Percentiles rank a stretch among this genome's conserved stretches.
phyloP scores from a whole-genome alignment of 192 early-diverging fungal genomes.

The Gonapodya prolifera region DNA sequence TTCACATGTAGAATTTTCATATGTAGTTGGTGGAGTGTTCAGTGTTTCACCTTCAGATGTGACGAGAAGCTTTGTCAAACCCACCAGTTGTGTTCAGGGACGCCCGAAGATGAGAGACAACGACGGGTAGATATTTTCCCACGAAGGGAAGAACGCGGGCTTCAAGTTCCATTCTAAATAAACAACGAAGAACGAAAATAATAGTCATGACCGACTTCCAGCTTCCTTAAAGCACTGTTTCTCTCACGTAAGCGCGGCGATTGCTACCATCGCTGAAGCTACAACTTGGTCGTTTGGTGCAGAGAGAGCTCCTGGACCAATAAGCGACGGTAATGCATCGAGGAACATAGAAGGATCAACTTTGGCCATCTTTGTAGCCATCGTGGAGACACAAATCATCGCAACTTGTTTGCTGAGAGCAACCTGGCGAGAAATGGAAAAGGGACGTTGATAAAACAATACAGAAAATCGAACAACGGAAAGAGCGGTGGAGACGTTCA shows the following conservation, averaged over 20 bases:
- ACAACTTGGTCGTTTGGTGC: constrained; percentile 16
- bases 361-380: constrained; percentile 51
- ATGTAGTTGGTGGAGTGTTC: too few species aligned
- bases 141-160: constrained; percentile 63
- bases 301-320: constrained; percentile 28
- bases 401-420: constrained; percentile 58
- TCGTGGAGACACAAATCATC: constrained; percentile 62
- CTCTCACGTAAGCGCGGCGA: constrained; percentile 16
- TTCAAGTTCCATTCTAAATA: constrained; percentile 49
- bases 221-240: too few species aligned
- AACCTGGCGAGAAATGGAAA: background rate
- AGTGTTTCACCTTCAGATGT: too few species aligned
- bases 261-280: constrained; percentile 27
- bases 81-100: constrained; percentile 19
- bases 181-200: background rate
- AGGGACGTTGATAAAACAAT: background rate
- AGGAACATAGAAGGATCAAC: constrained; percentile 48
- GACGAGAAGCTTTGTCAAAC: background rate
- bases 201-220: too few species aligned
- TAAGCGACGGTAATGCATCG: constrained; percentile 33
- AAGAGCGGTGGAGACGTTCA: too few species aligned
- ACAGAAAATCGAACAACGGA: background rate
- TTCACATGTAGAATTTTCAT: too few species aligned
- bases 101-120: constrained; percentile 10
- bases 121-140: constrained; percentile 69